Evolutionary conservation across 2,329 filamentous ascomycete species (phyloP), one percentile per base, ranked within the genome.

Genomic region (Emydomyces testavorans): DNA sequence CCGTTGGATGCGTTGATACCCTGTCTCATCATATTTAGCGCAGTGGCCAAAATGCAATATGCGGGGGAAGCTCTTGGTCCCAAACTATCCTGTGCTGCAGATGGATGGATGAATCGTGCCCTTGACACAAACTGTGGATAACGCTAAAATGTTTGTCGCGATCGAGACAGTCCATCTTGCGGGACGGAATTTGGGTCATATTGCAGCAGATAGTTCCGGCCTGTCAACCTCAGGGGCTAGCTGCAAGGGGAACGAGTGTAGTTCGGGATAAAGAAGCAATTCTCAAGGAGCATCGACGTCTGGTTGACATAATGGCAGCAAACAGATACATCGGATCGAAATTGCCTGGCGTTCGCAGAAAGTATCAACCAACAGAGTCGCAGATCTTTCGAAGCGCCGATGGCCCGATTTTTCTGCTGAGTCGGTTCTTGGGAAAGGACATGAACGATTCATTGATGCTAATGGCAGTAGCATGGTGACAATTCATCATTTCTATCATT

Each of bases 361-460:
- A 52, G n/a, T 52, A 52, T 35, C 36, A 46, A 18, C 50, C 50
- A 23, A 52, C 50, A 18, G 37, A 52, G n/a, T 42, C 46, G 13
- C 40, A 49, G 24, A 35, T 52, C 15, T 52, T 52, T 16, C 21
- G 35, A 16, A 52, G 50, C 28, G 42, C 50, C 20, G 49, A 37
- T 20, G 50, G 50, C 8, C 46, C 46, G 16, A 49, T 52, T 32
- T 52, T 52, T 24, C 50, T 46, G 7, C 50, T 29, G 23, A 23
- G 39, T 20, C 38, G 46, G 7, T 36, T 46, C 8, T 23, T 52
- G 24, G 23, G 7, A 10, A 28, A 40, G 2, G 50, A 52, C 37
- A 52, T 21, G 50, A 49, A 28, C 50, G 49, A 6, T 52, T 46
- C 37, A 49, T 52, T 20, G 50, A 52, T 35, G 50, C 28, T n/a